A percentile compares a stretch with the other conserved stretches of the same genome.
These are phyloP conservation scores for Umbelopsis vinacea DNA, from an alignment of 192 early-diverging fungal genomes.

Conservation along the genomic window DNA sequence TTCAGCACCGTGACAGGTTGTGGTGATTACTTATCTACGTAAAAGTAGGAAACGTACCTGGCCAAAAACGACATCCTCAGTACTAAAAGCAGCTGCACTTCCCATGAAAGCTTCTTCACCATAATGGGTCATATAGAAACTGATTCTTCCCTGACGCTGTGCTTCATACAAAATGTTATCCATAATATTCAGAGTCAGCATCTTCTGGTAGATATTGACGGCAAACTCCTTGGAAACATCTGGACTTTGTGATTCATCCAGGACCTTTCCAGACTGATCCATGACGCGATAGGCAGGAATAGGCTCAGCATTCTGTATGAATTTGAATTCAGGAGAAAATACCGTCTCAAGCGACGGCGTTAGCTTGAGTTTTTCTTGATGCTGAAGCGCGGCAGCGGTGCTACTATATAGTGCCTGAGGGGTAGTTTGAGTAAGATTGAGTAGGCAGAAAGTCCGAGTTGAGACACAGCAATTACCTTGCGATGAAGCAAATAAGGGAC, in stretches of 20 bases:
- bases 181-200: slow-evolving; percentile 90
- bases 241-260: slow-evolving; percentile 71
- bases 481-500: background rate
- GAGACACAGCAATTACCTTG: slow-evolving; percentile 10
- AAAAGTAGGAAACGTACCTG: slow-evolving; percentile 50
- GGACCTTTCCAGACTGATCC: slow-evolving; percentile 82
- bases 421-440: background rate
- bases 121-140: slow-evolving; percentile 99
- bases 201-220: slow-evolving; percentile 85
- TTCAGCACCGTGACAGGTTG: background rate
- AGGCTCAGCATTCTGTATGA: slow-evolving; percentile 66
- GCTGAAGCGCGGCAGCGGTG: background rate
- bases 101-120: slow-evolving; percentile 97
- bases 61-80: slow-evolving; percentile 93
- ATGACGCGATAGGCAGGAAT: slow-evolving; percentile 95
- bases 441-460: background rate
- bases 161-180: slow-evolving; percentile 97
- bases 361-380: background rate
- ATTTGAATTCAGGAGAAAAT: slow-evolving; percentile 53
- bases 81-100: slow-evolving; percentile 83
- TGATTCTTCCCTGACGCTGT: slow-evolving; percentile 96
- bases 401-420: background rate
- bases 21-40: background rate
- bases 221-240: slow-evolving; percentile 76
- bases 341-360: slow-evolving; percentile 5